A percentile compares a stretch with the other conserved stretches of the same genome.
These are phyloP conservation scores for Didymella pomorum DNA, from an alignment of 2,329 filamentous ascomycete species.

Conservation along the genomic window DNA sequence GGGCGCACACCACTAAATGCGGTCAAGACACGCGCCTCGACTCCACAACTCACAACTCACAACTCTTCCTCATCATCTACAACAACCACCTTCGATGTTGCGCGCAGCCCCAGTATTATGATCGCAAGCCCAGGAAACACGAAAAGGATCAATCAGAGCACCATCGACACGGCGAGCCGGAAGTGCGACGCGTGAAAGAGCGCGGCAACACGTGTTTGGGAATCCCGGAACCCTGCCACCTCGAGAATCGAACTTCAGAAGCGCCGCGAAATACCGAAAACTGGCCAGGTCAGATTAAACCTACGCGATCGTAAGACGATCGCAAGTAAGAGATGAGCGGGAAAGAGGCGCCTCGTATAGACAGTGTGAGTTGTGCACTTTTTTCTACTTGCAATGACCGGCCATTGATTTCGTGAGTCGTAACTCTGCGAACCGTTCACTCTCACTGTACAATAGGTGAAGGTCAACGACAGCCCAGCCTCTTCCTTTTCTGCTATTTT, in stretches of 20 bases:
- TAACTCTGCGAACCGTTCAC: not conserved
- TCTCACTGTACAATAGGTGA: not conserved
- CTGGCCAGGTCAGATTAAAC: not conserved
- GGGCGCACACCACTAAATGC: constrained; percentile 14
- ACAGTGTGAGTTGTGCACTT: constrained; percentile 12
- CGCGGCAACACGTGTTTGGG: constrained; percentile 37
- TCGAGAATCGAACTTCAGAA: constrained; percentile 21
- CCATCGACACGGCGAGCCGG: not conserved
- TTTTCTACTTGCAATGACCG: not conserved
- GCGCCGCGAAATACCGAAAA: constrained; percentile 21
- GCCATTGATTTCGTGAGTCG: too few relatives aligned
- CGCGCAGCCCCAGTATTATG: not conserved
- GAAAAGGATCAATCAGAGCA: not conserved
- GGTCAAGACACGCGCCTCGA: constrained; percentile 25
- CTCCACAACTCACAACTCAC: constrained; percentile 21
- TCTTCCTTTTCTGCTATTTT: constrained; percentile 2
- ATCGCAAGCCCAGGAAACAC: constrained; percentile 1
- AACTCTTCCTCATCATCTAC: constrained; percentile 24
- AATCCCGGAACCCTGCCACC: constrained; percentile 25
- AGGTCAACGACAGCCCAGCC: not conserved
- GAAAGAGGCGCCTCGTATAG: not conserved
- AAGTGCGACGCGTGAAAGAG: constrained; percentile 39
- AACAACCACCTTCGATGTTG: constrained; percentile 14
- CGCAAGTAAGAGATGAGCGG: not conserved
- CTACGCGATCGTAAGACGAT: too few relatives aligned